A percentile compares a stretch with the other conserved stretches of the same genome.
Evolutionary conservation across 2,329 filamentous ascomycete genomes (phyloP).

Genomic region (Aspergillus amoenus): DNA sequence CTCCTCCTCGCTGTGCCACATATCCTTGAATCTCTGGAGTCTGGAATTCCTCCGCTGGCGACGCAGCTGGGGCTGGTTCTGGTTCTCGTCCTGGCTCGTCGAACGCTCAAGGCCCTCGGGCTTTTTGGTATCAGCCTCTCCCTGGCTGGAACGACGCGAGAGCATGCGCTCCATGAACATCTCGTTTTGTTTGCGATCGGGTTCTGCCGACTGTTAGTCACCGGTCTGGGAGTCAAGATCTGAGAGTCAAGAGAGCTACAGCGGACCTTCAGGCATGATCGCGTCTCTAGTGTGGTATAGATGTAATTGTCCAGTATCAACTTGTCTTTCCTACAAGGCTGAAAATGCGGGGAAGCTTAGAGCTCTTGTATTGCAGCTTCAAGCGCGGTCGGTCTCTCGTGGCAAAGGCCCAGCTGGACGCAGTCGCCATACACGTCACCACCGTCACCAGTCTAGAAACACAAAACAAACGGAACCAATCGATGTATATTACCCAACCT

Average conservation of each 20-base stretch:
- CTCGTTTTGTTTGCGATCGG: background rate
- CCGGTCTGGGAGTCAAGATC: background rate
- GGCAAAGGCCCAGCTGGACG: background rate
- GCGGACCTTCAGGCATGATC: background rate
- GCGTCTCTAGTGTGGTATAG: background rate
- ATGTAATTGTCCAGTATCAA: background rate
- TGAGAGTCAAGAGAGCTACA: background rate
- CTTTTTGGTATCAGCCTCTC: background rate
- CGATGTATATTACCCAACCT: too few species aligned
- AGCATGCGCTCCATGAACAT: conserved; percentile 6
- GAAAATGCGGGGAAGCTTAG: background rate
- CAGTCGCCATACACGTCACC: conserved; percentile 1
- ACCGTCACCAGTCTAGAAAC: background rate
- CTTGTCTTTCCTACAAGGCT: background rate
- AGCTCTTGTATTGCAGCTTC: too few species aligned
- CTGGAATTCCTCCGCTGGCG: background rate
- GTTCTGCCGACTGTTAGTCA: background rate
- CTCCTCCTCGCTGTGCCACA: conserved; percentile 1
- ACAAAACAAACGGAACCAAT: background rate
- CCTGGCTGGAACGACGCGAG: background rate
- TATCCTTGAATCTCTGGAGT: conserved; percentile 6
- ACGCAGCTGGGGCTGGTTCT: background rate
- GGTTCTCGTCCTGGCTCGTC: background rate
- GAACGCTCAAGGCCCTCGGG: background rate
- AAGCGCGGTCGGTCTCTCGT: background rate